These are phyloP conservation scores for Yamadazyma kanchanaburiensis DNA, from an alignment of 1,139 yeast genomes.

Conservation along the genomic window DNA sequence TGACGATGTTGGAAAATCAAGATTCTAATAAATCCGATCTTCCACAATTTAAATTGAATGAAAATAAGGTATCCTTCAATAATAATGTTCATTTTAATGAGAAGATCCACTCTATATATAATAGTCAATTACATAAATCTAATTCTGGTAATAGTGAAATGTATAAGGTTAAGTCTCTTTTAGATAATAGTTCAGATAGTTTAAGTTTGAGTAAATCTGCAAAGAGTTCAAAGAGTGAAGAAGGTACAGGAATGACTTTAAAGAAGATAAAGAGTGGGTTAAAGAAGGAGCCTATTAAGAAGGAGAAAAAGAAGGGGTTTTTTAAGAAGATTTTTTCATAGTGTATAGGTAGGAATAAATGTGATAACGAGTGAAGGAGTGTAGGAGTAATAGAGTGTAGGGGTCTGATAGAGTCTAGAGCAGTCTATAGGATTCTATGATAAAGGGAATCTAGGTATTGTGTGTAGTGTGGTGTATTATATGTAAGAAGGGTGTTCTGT, in stretches of 20 bases:
- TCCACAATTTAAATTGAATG: not conserved
- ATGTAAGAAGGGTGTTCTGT: too few species aligned
- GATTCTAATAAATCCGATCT: slow-evolving; percentile 3
- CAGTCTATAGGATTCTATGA: too few species aligned
- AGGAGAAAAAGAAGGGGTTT: slow-evolving; percentile 12
- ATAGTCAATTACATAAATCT: slow-evolving; percentile 9
- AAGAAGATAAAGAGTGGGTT: slow-evolving; percentile 12
- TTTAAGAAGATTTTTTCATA: slow-evolving; percentile 13
- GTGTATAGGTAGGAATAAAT: too few species aligned
- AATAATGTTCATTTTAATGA: slow-evolving; percentile 21
- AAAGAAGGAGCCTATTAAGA: slow-evolving; percentile 8
- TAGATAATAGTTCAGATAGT: slow-evolving; percentile 12
- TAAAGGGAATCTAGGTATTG: too few species aligned
- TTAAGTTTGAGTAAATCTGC: slow-evolving; percentile 5
- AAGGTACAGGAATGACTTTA: slow-evolving; percentile 11
- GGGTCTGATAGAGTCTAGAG: too few species aligned
- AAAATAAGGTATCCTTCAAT: slow-evolving; percentile 7
- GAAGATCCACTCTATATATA: slow-evolving; percentile 32
- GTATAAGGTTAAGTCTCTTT: slow-evolving; percentile 41
- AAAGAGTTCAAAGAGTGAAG: slow-evolving; percentile 5
- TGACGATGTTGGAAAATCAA: slow-evolving; percentile 10
- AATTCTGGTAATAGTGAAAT: slow-evolving; percentile 15
- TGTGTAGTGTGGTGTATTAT: too few species aligned
- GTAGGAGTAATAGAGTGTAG: too few species aligned
- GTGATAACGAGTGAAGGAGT: too few species aligned